These are phyloP conservation scores for Carallia pectinifolia DNA, from an alignment of 345 rosid genomes.

Conservation along the genomic window DNA sequence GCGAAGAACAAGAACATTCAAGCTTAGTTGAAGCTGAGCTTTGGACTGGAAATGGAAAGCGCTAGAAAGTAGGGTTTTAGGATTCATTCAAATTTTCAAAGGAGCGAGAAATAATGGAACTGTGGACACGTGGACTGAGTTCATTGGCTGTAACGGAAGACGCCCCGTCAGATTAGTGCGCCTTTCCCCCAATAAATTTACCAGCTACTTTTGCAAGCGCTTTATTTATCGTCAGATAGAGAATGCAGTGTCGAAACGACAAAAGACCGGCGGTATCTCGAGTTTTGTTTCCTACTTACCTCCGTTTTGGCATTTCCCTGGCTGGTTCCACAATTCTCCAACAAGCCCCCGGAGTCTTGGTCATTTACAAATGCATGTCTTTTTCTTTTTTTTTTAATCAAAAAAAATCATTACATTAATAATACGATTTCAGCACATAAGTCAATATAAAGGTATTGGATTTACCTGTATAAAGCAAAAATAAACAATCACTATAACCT, in stretches of 20 bases:
- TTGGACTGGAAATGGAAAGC: conserved; percentile 6
- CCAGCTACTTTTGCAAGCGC: not conserved
- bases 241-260: not conserved
- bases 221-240: not conserved
- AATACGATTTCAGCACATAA: too few relatives aligned
- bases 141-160: not conserved
- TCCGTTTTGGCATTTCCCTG: too few relatives aligned
- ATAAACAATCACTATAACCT: too few relatives aligned
- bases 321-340: too few relatives aligned
- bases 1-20: not conserved
- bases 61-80: conserved; percentile 21
- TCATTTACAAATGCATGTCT: too few relatives aligned
- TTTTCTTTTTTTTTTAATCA: too few relatives aligned
- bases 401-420: too few relatives aligned
- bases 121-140: not conserved
- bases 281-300: not conserved
- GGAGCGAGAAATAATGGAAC: not conserved
- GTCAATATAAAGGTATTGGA: too few relatives aligned
- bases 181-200: not conserved
- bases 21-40: not conserved
- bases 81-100: not conserved
- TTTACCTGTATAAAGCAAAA: too few relatives aligned
- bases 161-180: not conserved
- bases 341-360: too few relatives aligned
- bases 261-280: not conserved